Percentiles rank a stretch among this genome's conserved stretches.
These are phyloP conservation scores for Perkinsela sp. DNA, from an alignment of 208 protist genomes.

Conservation along the genomic window DNA sequence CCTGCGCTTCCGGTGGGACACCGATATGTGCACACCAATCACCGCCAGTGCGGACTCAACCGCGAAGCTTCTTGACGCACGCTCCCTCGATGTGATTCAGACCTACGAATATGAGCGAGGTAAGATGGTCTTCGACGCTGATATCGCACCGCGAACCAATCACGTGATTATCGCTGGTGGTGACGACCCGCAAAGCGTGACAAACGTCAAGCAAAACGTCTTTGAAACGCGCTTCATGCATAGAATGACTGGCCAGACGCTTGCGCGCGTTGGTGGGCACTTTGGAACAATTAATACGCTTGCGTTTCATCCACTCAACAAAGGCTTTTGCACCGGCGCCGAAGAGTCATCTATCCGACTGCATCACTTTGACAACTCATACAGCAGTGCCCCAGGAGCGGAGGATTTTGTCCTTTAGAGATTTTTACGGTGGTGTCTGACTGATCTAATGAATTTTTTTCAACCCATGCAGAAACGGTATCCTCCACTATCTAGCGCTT, in stretches of 20 bases:
- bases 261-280: constrained; percentile 81
- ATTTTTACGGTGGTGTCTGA: too few relatives aligned
- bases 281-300: constrained; percentile 94
- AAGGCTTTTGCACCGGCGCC: constrained; percentile 59
- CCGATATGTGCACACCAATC: constrained; percentile 63
- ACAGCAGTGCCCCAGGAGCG: constrained; percentile 33
- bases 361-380: constrained; percentile 72
- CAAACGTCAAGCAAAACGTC: constrained; percentile 54
- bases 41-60: constrained; percentile 75
- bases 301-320: constrained; percentile 75
- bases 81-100: constrained; percentile 66
- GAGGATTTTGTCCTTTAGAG: too few relatives aligned
- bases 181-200: constrained; percentile 79
- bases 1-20: constrained; percentile 58
- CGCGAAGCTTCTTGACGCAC: constrained; percentile 72
- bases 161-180: constrained; percentile 83
- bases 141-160: constrained; percentile 63
- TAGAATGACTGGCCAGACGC: constrained; percentile 71
- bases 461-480: too few relatives aligned
- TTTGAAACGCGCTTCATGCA: constrained; percentile 90
- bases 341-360: constrained; percentile 84
- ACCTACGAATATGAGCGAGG: constrained; percentile 65
- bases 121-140: constrained; percentile 79
- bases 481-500: too few relatives aligned
- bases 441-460: too few relatives aligned